Conservation (phyloP, 768 basidiomycete species). For the Lactifluus piperatus region DNA sequence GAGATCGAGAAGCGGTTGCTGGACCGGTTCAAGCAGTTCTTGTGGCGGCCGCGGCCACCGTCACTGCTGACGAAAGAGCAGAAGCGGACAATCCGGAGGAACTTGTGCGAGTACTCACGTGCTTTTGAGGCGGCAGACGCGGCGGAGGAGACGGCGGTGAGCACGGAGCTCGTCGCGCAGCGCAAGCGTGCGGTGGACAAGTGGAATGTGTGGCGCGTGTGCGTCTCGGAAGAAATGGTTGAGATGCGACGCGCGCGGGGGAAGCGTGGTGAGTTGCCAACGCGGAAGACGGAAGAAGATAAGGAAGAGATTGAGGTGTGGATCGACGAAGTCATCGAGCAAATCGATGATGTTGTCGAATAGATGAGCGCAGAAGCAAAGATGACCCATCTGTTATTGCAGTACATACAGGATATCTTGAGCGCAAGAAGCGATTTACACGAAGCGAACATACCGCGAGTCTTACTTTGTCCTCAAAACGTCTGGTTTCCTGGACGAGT, state of each 20-base stretch:
- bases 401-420: too few relatives aligned
- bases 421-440: too few relatives aligned
- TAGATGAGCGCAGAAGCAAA: too few relatives aligned
- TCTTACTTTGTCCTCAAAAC: too few relatives aligned
- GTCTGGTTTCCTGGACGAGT: too few relatives aligned
- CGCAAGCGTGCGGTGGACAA: slow-evolving; percentile 91
- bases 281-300: slow-evolving; percentile 40
- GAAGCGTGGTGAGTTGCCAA: slow-evolving; percentile 23
- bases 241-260: slow-evolving; percentile 41
- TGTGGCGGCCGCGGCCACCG: slow-evolving; percentile 95
- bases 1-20: slow-evolving; percentile 82
- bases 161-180: slow-evolving; percentile 84
- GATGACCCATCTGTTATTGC: too few relatives aligned
- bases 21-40: slow-evolving; percentile 97
- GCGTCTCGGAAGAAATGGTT: slow-evolving; percentile 56
- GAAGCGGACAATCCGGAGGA: slow-evolving; percentile 78
- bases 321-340: slow-evolving; percentile 89
- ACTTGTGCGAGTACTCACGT: slow-evolving; percentile 85
- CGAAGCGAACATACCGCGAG: too few relatives aligned
- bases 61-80: slow-evolving; percentile 82
- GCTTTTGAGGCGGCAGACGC: slow-evolving; percentile 95
- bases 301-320: slow-evolving; percentile 92
- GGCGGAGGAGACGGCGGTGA: slow-evolving; percentile 88
- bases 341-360: slow-evolving; percentile 67
- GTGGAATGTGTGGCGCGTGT: slow-evolving; percentile 95